A percentile compares a stretch with the other conserved stretches of the same genome.
Evolutionary conservation across 176 grass and related monocot genomes (phyloP).

Genomic region (Aegilops bicornis): DNA sequence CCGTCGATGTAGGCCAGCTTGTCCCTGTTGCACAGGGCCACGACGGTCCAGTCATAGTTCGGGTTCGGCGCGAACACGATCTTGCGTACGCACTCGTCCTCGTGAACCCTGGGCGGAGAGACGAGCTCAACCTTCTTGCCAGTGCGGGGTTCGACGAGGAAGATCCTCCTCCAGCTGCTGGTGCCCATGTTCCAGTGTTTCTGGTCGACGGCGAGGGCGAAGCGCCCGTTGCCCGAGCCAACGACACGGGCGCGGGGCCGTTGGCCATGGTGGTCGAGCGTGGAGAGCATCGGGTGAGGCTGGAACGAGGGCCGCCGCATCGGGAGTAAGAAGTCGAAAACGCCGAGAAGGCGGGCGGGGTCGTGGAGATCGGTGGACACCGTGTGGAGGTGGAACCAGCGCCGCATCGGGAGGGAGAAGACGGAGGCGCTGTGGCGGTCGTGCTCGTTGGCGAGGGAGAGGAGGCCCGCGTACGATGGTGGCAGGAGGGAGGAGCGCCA

Average conservation of each 20-base stretch:
- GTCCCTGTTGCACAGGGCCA: not conserved
- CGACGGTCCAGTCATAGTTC: not conserved
- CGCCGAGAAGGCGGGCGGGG: too few species aligned
- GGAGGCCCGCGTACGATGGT: not conserved
- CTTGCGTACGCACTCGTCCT: not conserved
- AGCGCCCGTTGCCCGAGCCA: not conserved
- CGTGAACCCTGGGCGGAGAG: not conserved
- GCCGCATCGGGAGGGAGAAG: too few species aligned
- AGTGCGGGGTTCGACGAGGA: not conserved
- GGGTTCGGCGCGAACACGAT: slow-evolving; percentile 3
- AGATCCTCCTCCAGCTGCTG: not conserved
- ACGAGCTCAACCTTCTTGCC: not conserved
- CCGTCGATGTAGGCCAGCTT: not conserved
- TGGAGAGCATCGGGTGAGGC: too few species aligned
- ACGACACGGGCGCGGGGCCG: not conserved
- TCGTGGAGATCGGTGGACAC: too few species aligned
- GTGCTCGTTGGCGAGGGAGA: not conserved
- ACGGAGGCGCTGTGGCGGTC: not conserved
- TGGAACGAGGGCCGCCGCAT: too few species aligned
- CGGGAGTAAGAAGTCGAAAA: too few species aligned
- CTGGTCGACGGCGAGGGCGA: not conserved
- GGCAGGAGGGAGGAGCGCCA: not conserved
- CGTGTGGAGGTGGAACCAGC: not conserved
- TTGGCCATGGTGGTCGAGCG: too few species aligned
- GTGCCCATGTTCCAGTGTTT: not conserved